phyloP scores from a whole-genome alignment of 495 filamentous ascomycete species.

The Cairneyella variabilis region DNA sequence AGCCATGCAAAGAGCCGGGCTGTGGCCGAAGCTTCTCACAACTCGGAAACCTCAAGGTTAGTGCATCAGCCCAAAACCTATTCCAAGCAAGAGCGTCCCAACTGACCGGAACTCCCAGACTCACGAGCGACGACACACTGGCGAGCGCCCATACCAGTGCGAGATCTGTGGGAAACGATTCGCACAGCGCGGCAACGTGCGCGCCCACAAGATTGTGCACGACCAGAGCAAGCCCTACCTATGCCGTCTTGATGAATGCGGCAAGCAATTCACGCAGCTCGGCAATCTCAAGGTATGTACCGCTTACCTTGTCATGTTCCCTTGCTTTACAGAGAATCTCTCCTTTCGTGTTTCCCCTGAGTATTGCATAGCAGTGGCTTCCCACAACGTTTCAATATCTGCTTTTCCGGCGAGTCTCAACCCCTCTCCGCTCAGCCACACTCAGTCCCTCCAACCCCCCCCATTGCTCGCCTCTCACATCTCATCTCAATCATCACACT shows the following conservation, averaged over 20 bases:
- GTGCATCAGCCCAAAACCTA: constrained; percentile 16
- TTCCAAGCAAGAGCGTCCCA: neutral
- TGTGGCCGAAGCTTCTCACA: constrained; percentile 85
- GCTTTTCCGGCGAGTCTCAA: neutral
- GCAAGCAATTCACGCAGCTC: constrained; percentile 81
- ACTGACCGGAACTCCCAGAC: constrained; percentile 48
- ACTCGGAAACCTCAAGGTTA: constrained; percentile 82
- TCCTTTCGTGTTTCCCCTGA: constrained; percentile 11
- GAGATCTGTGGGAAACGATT: constrained; percentile 78
- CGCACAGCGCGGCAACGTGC: constrained; percentile 81
- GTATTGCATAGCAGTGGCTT: no score
- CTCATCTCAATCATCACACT: neutral
- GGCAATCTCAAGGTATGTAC: constrained; percentile 78
- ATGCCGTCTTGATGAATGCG: constrained; percentile 76
- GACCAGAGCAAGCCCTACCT: constrained; percentile 70
- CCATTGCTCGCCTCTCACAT: neutral
- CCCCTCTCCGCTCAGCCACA: neutral
- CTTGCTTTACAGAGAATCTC: neutral
- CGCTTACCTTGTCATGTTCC: constrained; percentile 4
- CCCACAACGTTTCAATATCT: neutral
- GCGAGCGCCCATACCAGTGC: constrained; percentile 82
- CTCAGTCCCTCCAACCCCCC: neutral
- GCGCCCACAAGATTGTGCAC: constrained; percentile 83
- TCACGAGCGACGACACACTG: constrained; percentile 81
- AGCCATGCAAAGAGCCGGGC: constrained; percentile 70